Evolutionary conservation across 2,329 filamentous ascomycete species (phyloP).

Genomic region (Claviceps spartinae): DNA sequence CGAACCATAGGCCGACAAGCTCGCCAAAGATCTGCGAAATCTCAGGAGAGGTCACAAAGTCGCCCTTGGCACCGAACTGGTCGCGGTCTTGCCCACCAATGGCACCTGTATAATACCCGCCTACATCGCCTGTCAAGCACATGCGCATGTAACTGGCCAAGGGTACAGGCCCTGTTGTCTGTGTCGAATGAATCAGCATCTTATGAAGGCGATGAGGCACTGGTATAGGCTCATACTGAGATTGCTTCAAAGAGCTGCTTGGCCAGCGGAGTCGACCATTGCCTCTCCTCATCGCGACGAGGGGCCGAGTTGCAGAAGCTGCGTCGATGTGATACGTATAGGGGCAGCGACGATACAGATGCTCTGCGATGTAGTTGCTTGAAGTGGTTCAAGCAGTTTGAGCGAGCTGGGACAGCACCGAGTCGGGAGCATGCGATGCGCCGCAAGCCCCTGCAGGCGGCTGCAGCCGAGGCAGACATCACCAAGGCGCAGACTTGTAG

Average conservation of each 20-base stretch:
- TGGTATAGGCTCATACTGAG: conserved; percentile 38
- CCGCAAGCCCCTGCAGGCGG: not conserved
- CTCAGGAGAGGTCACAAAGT: conserved; percentile 94
- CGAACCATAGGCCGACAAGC: conserved; percentile 84
- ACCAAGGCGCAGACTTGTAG: not conserved
- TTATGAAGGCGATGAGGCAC: too few relatives aligned
- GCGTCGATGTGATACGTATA: not conserved
- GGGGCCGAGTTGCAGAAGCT: not conserved
- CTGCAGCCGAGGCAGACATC: not conserved
- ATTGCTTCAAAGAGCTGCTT: conserved; percentile 81
- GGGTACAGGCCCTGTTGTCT: conserved; percentile 75
- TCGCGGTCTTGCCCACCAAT: conserved; percentile 51
- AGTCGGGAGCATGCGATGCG: conserved; percentile 1
- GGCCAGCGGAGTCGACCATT: conserved; percentile 88
- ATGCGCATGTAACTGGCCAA: conserved; percentile 96
- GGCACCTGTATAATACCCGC: conserved; percentile 83
- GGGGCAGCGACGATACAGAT: not conserved
- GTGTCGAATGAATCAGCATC: not conserved
- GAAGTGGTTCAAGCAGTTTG: not conserved
- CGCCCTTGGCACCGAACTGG: conserved; percentile 83
- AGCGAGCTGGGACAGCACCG: not conserved
- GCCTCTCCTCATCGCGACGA: conserved; percentile 27
- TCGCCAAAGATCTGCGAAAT: conserved; percentile 97
- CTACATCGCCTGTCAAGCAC: conserved; percentile 81
- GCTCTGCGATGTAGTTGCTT: too few relatives aligned